These are phyloP conservation scores for Colletotrichum lupini DNA, from an alignment of 2,329 filamentous ascomycete species.

Conservation along the genomic window DNA sequence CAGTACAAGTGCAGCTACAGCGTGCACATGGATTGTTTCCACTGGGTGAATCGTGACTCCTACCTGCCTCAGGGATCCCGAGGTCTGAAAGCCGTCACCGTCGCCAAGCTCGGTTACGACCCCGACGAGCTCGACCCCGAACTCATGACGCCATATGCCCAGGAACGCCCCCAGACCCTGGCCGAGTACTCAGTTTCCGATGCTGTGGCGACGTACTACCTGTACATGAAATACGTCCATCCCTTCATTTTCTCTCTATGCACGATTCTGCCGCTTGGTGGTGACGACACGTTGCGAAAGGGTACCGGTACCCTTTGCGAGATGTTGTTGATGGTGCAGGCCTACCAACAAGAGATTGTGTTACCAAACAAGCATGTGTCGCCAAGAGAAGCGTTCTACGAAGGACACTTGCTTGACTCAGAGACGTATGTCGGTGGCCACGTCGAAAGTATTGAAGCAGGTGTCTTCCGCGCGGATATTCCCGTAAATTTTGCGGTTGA, in stretches of 20 bases:
- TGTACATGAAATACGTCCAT: constrained; percentile 99
- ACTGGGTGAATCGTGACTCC: constrained; percentile 98
- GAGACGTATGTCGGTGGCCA: constrained; percentile 99
- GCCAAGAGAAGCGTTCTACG: constrained; percentile 93
- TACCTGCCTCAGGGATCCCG: constrained; percentile 97
- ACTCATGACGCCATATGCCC: constrained; percentile 93
- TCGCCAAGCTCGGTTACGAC: constrained; percentile 97
- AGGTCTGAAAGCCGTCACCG: constrained; percentile 96
- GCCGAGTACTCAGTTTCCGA: constrained; percentile 99
- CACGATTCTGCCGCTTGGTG: constrained; percentile 92
- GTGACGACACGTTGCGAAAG: constrained; percentile 93
- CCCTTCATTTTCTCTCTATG: constrained; percentile 99
- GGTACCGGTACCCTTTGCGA: constrained; percentile 99
- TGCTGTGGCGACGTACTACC: constrained; percentile 97
- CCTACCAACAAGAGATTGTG: constrained; percentile 90
- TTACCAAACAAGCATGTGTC: constrained; percentile 96
- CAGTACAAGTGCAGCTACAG: constrained; percentile 97
- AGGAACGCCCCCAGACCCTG: constrained; percentile 89
- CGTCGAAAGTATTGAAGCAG: constrained; percentile 98
- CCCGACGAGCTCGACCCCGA: constrained; percentile 98
- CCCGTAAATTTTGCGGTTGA: constrained; percentile 96
- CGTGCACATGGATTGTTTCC: constrained; percentile 98
- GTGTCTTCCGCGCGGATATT: constrained; percentile 96
- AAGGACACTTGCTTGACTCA: constrained; percentile 94
- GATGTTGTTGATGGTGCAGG: constrained; percentile 99